Base-by-base conservation (phyloP, 345 rosid genomes). In the Limnanthes douglasii region DNA sequence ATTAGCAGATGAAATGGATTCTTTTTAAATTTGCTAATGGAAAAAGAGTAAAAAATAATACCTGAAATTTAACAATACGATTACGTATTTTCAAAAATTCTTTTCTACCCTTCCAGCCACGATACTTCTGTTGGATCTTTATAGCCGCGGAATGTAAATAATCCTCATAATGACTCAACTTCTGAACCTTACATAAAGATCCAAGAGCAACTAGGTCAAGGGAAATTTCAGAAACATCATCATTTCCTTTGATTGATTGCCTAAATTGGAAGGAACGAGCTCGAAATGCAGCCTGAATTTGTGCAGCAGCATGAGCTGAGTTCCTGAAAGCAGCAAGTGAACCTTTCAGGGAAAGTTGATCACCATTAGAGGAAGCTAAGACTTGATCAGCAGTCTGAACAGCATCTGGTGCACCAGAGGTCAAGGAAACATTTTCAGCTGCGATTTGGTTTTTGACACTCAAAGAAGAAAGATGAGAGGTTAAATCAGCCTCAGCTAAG, bases 251-350 rank as follows among this genome's bases (percentile, higher is more conserved):
- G 46, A 78, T 79, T 37, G 56, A 55, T 52, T 82, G 75, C 56
- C 73, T 86, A 64, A 55, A 31, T 44, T 73, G 88, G 54, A 86
- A 86, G 10, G 93, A 82, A 30, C 75, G 94, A 66, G 78, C 60
- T 47, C 94, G 67, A 60, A 78, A 78, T 39, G 75, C 67, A 60
- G 68, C 93, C 46, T 78, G 59, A 54, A 86, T 78, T 15, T 79
- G 83, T 45, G 59, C 70, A 51, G 94, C 94, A 40, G 97, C 97
- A 65, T 86, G 97, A 18, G 93, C 78, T 21, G 97, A 94, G 58
- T 86, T 86, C 4, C 67, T 44, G 34, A 82, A 64, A 13, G 93
- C 94, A 56, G 76, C 66, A 26, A 86, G 54, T 22, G 97, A 82
- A 62, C 78, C 93, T 64, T 73, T 75, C 64, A 86, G 45, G 38